Percentiles rank a stretch among this genome's conserved stretches.
Conservation (phyloP, 805 yeast species). For the Lachancea mirantina region DNA sequence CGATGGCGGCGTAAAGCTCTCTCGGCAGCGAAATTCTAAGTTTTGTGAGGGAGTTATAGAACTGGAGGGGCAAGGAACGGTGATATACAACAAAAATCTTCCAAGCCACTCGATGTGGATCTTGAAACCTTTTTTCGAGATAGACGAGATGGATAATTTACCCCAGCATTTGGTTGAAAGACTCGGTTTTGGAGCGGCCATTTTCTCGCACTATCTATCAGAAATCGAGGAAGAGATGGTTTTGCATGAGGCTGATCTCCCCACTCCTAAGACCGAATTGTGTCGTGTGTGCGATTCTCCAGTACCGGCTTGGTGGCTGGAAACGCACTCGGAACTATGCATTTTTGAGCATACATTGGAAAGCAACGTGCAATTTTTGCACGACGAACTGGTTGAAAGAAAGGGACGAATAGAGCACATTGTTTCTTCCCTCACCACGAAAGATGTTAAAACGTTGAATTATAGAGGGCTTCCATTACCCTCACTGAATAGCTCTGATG, state of each 20-base stretch:
- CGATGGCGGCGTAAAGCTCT: too few relatives aligned
- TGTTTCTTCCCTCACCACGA: slow-evolving; percentile 20
- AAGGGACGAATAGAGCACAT: slow-evolving; percentile 42
- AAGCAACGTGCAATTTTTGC: slow-evolving; percentile 65
- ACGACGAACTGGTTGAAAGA: slow-evolving; percentile 73
- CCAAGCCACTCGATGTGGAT: slow-evolving; percentile 93
- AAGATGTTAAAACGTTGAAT: slow-evolving; percentile 29
- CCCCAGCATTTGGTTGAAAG: slow-evolving; percentile 65
- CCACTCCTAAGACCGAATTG: slow-evolving; percentile 73
- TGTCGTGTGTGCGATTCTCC: slow-evolving; percentile 89
- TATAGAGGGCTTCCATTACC: slow-evolving; percentile 57
- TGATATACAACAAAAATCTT: slow-evolving; percentile 58
- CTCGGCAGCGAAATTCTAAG: too few relatives aligned
- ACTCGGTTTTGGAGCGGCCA: slow-evolving; percentile 83
- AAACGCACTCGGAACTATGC: slow-evolving; percentile 83
- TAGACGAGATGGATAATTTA: slow-evolving; percentile 55
- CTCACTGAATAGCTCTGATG: slow-evolving; percentile 1
- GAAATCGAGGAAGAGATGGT: slow-evolving; percentile 57
- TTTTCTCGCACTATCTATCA: slow-evolving; percentile 67
- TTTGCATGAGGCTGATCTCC: slow-evolving; percentile 56
- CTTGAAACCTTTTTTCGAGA: slow-evolving; percentile 64
- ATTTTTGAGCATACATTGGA: slow-evolving; percentile 76
- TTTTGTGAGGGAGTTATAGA: too few relatives aligned
- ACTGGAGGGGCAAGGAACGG: slow-evolving; percentile 89
- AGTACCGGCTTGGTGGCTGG: slow-evolving; percentile 96